phyloP scores from a whole-genome alignment of 495 filamentous ascomycete genomes.

The Diplogelasinospora grovesii region DNA sequence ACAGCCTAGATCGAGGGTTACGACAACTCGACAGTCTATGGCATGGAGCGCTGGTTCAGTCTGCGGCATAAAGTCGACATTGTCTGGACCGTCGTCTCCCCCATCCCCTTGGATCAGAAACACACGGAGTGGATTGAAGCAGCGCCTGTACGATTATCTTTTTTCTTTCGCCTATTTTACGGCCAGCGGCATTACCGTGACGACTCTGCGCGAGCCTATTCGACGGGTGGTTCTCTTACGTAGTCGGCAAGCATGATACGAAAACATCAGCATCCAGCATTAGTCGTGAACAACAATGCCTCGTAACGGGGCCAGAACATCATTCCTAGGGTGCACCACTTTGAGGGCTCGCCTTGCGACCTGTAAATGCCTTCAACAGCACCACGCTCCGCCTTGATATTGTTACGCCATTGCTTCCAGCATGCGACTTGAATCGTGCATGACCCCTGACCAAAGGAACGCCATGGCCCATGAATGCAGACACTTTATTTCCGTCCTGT shows the following conservation, averaged over 20 bases:
- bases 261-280: not conserved
- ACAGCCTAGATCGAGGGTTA: conserved; percentile 22
- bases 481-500: too few species aligned
- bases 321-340: not conserved
- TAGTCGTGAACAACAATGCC: conserved; percentile 1
- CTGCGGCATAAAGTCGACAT: conserved; percentile 29
- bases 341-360: not conserved
- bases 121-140: conserved; percentile 25
- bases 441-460: not conserved
- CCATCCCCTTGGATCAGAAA: conserved; percentile 23
- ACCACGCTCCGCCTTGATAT: not conserved
- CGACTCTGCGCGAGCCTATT: conserved; percentile 23
- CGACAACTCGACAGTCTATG: conserved; percentile 27
- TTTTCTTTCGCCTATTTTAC: conserved; percentile 23
- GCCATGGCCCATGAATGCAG: not conserved
- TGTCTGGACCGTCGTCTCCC: conserved; percentile 17
- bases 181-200: conserved; percentile 27
- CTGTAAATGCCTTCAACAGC: not conserved
- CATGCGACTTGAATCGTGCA: not conserved
- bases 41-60: conserved; percentile 22
- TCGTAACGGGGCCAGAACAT: not conserved
- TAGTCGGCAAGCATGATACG: conserved; percentile 14
- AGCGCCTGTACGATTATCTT: conserved; percentile 32
- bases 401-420: not conserved
- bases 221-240: conserved; percentile 25